Evolutionary conservation across 2,329 filamentous ascomycete species (phyloP).

Genomic region (Pestalotiopsis sp.): DNA sequence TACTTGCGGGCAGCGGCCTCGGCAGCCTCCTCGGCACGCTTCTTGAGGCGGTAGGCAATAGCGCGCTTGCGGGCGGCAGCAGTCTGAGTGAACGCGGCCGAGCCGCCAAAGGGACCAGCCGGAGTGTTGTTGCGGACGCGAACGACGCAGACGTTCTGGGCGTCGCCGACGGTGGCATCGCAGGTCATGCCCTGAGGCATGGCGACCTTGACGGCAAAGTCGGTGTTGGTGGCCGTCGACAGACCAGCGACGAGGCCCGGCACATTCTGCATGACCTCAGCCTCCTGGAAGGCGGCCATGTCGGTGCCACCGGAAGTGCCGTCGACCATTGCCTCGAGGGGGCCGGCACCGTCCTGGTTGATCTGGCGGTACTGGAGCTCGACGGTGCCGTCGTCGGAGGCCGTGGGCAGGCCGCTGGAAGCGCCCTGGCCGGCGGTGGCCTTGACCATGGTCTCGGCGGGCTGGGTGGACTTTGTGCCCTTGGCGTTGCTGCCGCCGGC

Average conservation of each 20-base stretch:
- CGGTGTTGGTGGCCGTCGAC: constrained; percentile 60
- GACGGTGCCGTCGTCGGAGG: constrained; percentile 60
- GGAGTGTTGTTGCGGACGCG: constrained; percentile 63
- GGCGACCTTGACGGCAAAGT: constrained; percentile 66
- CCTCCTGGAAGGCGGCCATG: constrained; percentile 59
- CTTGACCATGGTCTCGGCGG: constrained; percentile 55
- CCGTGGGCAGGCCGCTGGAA: constrained; percentile 60
- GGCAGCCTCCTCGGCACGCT: constrained; percentile 28
- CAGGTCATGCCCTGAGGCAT: constrained; percentile 72
- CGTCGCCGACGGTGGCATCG: constrained; percentile 59
- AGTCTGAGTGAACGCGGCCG: constrained; percentile 66
- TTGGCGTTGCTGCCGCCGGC: constrained; percentile 33
- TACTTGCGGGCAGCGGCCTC: constrained; percentile 15
- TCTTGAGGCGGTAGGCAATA: constrained; percentile 52
- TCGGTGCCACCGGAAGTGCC: constrained; percentile 65
- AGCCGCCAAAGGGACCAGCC: constrained; percentile 69
- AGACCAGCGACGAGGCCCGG: constrained; percentile 62
- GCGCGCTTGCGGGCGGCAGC: constrained; percentile 62
- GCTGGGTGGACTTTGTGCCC: constrained; percentile 45
- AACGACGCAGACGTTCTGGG: constrained; percentile 65
- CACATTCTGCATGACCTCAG: constrained; percentile 62
- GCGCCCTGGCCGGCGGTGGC: constrained; percentile 57
- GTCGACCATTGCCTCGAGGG: constrained; percentile 62
- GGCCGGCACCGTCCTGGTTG: constrained; percentile 72
- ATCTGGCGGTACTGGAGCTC: constrained; percentile 70